phyloP scores from a whole-genome alignment of 208 protist genomes.

The Trypanosoma rangeli region DNA sequence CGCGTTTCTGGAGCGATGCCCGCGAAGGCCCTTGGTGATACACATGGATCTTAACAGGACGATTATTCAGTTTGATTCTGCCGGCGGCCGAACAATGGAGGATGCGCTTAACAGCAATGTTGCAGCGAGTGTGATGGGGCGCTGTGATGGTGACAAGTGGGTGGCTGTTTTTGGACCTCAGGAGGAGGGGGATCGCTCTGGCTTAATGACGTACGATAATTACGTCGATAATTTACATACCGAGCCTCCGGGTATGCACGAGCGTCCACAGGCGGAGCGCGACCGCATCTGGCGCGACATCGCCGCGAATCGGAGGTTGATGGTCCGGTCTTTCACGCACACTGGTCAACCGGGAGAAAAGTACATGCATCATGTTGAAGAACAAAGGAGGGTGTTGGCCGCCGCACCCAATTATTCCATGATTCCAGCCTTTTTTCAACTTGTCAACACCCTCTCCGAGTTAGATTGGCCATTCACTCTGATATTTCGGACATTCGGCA shows the following conservation, averaged over 20 bases:
- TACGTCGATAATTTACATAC: conserved; percentile 62
- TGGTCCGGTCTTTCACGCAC: conserved; percentile 63
- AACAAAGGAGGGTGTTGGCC: conserved; percentile 57
- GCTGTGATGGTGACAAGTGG: conserved; percentile 30
- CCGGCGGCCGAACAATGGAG: conserved; percentile 71
- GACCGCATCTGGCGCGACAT: conserved; percentile 66
- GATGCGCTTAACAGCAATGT: conserved; percentile 89
- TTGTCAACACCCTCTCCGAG: conserved; percentile 82
- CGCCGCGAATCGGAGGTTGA: conserved; percentile 41
- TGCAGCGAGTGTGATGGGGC: conserved; percentile 76
- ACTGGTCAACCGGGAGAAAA: conserved; percentile 49
- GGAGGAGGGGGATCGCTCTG: conserved; percentile 30
- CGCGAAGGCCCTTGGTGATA: conserved; percentile 68
- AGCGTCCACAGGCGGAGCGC: conserved; percentile 48
- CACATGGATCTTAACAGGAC: conserved; percentile 93
- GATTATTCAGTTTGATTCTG: conserved; percentile 83
- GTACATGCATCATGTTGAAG: conserved; percentile 67
- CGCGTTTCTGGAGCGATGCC: conserved; percentile 50
- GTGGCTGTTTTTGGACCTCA: conserved; percentile 60
- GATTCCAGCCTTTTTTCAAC: conserved; percentile 83
- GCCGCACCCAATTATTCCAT: conserved; percentile 47
- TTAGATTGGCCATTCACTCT: conserved; percentile 81
- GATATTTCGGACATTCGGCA: conserved; percentile 89
- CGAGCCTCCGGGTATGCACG: conserved; percentile 72
- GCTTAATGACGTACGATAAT: conserved; percentile 57